These are phyloP conservation scores for Aeminium ludgeri DNA, from an alignment of 495 filamentous ascomycete species.

Conservation along the genomic window DNA sequence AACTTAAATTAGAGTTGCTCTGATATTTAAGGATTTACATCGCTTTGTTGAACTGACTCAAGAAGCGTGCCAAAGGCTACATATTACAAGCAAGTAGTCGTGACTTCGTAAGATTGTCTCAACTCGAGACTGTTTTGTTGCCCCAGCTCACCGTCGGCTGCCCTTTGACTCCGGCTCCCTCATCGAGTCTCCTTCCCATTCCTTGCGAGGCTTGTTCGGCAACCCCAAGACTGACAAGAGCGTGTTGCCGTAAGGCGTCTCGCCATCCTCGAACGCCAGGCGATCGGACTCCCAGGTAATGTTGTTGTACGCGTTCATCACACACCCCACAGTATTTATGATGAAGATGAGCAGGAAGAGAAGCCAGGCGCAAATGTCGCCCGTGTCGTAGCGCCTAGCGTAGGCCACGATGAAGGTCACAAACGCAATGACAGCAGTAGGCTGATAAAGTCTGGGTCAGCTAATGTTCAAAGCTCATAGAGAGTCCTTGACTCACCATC, in stretches of 20 bases:
- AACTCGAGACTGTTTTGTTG: no score
- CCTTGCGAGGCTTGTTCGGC: conserved; percentile 1
- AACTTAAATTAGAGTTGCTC: no score
- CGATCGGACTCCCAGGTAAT: conserved; percentile 16
- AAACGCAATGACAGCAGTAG: conserved; percentile 9
- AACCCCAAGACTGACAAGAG: conserved; percentile 9
- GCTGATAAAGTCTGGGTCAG: conserved; percentile 3
- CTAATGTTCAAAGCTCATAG: not conserved
- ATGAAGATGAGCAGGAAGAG: conserved; percentile 16
- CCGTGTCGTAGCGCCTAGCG: not conserved
- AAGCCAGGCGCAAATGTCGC: conserved; percentile 13
- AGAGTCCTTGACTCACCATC: conserved; percentile 4
- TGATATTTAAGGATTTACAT: no score
- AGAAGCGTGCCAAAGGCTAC: no score
- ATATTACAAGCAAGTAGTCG: no score
- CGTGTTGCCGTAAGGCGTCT: conserved; percentile 5
- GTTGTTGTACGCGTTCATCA: conserved; percentile 19
- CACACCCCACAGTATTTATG: conserved; percentile 12
- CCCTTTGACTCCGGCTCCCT: no score
- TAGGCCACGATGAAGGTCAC: conserved; percentile 13
- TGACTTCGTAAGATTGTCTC: no score
- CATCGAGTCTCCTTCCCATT: no score
- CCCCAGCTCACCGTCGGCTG: no score
- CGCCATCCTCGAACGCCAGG: conserved; percentile 10
- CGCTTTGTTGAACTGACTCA: no score